These are phyloP conservation scores for Beauveria sp. DNA, from an alignment of 2,329 filamentous ascomycete genomes.

Conservation along the genomic window DNA sequence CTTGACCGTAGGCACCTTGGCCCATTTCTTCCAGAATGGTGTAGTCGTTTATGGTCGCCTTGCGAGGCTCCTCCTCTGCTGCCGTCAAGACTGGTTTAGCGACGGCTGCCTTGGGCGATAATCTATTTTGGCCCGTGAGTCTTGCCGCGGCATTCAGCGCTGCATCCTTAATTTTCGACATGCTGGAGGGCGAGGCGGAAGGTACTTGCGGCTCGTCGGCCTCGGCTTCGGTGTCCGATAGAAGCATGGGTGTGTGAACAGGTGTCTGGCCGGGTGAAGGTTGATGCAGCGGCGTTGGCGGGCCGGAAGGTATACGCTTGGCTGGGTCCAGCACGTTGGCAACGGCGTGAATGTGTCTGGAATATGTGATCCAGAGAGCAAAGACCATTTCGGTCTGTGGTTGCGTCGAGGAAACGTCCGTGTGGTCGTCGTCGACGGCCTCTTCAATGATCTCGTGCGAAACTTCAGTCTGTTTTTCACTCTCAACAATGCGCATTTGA, in stretches of 20 bases:
- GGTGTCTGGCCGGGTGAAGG: constrained; percentile 67
- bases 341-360: constrained; percentile 77
- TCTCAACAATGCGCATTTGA: constrained; percentile 93
- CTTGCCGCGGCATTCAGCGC: constrained; percentile 48
- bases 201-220: constrained; percentile 38
- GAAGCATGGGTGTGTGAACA: constrained; percentile 48
- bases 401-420: constrained; percentile 23
- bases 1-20: constrained; percentile 93
- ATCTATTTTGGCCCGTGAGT: constrained; percentile 35
- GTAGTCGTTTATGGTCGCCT: constrained; percentile 86
- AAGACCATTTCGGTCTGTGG: constrained; percentile 73
- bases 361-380: constrained; percentile 96
- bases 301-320: constrained; percentile 39
- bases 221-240: constrained; percentile 42
- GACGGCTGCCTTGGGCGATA: constrained; percentile 20
- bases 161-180: constrained; percentile 49
- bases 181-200: constrained; percentile 33
- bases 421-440: constrained; percentile 38
- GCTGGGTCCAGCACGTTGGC: constrained; percentile 51
- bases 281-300: constrained; percentile 66
- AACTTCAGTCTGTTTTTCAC: constrained; percentile 59
- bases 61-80: constrained; percentile 38
- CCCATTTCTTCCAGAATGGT: constrained; percentile 96
- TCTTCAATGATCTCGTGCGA: constrained; percentile 60
- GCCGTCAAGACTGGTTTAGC: constrained; percentile 24